Conservation (phyloP, 23 red algal species). For the Gracilaria caudata region DNA sequence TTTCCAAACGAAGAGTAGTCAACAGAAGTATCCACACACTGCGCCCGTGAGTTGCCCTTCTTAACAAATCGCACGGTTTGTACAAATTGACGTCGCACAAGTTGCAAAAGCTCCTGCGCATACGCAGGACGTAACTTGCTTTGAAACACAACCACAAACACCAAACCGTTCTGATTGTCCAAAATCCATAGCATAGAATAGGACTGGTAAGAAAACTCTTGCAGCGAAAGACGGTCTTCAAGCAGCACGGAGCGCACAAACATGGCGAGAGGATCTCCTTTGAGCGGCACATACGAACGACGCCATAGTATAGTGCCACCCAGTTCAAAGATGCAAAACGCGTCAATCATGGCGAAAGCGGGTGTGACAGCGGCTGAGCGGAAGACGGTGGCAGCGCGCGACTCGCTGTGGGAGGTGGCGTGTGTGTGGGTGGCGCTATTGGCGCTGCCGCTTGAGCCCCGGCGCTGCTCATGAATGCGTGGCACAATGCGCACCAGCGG, state of each 20-base stretch:
- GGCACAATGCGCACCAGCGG: too few species aligned
- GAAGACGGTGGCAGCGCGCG: background rate
- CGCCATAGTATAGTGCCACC: constrained; percentile 81
- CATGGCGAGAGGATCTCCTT: constrained; percentile 59
- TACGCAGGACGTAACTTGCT: constrained; percentile 57
- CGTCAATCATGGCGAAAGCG: constrained; percentile 73
- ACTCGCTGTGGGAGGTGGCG: too few species aligned
- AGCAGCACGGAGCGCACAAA: constrained; percentile 94
- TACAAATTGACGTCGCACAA: constrained; percentile 70
- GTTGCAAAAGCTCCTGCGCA: constrained; percentile 67
- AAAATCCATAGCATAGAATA: constrained; percentile 68
- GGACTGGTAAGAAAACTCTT: constrained; percentile 48
- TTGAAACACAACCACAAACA: constrained; percentile 81
- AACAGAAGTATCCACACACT: background rate
- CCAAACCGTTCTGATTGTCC: constrained; percentile 62
- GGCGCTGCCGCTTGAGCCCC: too few species aligned
- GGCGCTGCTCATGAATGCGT: too few species aligned
- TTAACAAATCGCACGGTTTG: background rate
- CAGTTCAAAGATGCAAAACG: constrained; percentile 77
- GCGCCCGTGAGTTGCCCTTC: background rate
- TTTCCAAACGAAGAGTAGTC: constrained; percentile 8
- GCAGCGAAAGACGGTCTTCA: constrained; percentile 69
- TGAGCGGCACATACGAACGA: constrained; percentile 53
- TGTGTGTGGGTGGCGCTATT: background rate
- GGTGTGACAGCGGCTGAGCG: too few species aligned